A percentile compares a stretch with the other conserved stretches of the same genome.
Conservation (phyloP, 2,329 filamentous ascomycete species). For the Penicillium olsonii region DNA sequence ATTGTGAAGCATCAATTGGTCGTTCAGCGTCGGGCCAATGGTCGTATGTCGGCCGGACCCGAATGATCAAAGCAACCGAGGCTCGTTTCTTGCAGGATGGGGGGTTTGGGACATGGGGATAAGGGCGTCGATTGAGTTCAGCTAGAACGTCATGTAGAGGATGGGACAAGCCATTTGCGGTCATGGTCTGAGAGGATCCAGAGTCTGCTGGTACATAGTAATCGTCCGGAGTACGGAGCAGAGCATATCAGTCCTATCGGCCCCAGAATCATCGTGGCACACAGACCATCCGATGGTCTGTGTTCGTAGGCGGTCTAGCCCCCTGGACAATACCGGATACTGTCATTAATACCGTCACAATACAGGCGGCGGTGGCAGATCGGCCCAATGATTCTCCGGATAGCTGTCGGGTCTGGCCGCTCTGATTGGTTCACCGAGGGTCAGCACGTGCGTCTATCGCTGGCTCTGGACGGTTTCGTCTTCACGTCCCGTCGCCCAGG, state of each 20-base stretch:
- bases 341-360: neutral
- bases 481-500: neutral
- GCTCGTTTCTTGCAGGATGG: slow-evolving; percentile 59
- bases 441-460: slow-evolving; percentile 13
- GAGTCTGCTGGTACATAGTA: neutral
- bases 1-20: slow-evolving; percentile 24
- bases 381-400: slow-evolving; percentile 7
- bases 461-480: slow-evolving; percentile 10
- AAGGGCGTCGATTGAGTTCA: slow-evolving; percentile 39
- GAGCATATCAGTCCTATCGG: no score
- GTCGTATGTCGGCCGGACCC: slow-evolving; percentile 60
- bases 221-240: neutral
- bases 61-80: slow-evolving; percentile 66
- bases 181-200: neutral
- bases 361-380: neutral
- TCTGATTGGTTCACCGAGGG: neutral
- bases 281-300: no score
- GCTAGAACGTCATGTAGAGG: slow-evolving; percentile 35
- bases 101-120: slow-evolving; percentile 48
- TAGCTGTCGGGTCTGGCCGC: neutral
- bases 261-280: no score
- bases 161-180: slow-evolving; percentile 19
- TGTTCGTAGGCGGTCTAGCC: slow-evolving; percentile 2
- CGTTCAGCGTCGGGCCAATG: slow-evolving; percentile 50
- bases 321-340: neutral